A percentile compares a stretch with the other conserved stretches of the same genome.
phyloP scores from a whole-genome alignment of 495 filamentous ascomycete species.

The Staphylotrichum tortipilum region DNA sequence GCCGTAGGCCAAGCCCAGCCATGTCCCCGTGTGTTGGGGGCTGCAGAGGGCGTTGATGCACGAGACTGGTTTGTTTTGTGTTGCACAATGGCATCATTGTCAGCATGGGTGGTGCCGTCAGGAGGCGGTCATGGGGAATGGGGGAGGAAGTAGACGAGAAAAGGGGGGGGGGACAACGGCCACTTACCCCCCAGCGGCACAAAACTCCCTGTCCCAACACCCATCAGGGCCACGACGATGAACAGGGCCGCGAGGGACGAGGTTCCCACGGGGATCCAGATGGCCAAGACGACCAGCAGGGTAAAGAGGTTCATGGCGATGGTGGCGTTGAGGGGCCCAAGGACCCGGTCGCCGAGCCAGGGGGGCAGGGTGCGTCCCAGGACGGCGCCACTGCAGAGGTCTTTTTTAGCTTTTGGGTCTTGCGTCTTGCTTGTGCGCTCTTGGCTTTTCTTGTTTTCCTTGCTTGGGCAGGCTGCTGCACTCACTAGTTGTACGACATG shows the following conservation, averaged over 20 bases:
- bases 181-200: conserved; percentile 23
- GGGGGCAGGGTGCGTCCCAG: conserved; percentile 20
- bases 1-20: conserved; percentile 22
- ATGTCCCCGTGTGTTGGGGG: conserved; percentile 16
- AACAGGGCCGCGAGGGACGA: conserved; percentile 12
- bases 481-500: conserved; percentile 30
- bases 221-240: conserved; percentile 19
- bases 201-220: conserved; percentile 23
- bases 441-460: too few species aligned
- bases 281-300: conserved; percentile 10
- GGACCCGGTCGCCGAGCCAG: conserved; percentile 17
- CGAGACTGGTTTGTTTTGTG: conserved; percentile 18
- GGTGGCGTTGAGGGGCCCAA: conserved; percentile 23
- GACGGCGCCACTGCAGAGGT: conserved; percentile 18
- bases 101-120: too few species aligned
- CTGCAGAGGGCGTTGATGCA: conserved; percentile 21
- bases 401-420: too few species aligned
- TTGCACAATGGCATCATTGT: too few species aligned
- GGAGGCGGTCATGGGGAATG: too few species aligned
- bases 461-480: too few species aligned
- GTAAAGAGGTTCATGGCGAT: conserved; percentile 22
- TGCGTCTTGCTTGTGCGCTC: too few species aligned
- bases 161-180: background rate
- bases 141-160: background rate
- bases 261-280: conserved; percentile 22